phyloP scores from a whole-genome alignment of 2,329 filamentous ascomycete species.

The Cercospora berteroae region DNA sequence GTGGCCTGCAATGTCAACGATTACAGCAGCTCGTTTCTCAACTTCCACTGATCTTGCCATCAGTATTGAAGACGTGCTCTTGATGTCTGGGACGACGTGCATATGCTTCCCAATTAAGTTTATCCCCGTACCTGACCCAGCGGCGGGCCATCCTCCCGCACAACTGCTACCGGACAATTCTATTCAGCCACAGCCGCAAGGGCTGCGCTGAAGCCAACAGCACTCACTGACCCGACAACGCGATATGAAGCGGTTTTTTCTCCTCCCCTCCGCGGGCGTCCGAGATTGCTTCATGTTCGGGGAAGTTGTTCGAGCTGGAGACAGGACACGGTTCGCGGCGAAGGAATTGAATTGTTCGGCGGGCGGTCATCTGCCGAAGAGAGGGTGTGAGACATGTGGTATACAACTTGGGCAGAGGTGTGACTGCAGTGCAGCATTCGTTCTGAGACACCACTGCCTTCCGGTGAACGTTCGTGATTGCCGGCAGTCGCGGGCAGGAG shows the following conservation, averaged over 20 bases:
- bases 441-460: not conserved
- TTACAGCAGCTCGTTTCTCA: not conserved
- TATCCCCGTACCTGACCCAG: not conserved
- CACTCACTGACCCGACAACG: not conserved
- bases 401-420: not conserved
- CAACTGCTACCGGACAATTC: not conserved
- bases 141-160: not conserved
- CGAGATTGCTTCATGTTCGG: not conserved
- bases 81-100: not conserved
- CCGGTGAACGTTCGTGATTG: not conserved
- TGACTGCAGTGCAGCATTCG: not conserved
- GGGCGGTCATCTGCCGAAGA: not conserved
- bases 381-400: not conserved
- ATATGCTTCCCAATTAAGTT: not conserved
- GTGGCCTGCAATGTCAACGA: not conserved
- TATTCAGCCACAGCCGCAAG: not conserved
- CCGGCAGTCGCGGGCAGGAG: not conserved
- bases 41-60: not conserved
- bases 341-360: not conserved
- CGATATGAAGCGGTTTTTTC: not conserved
- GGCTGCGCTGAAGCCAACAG: not conserved
- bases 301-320: not conserved
- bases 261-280: not conserved
- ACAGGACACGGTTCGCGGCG: too few relatives aligned
- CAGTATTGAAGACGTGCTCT: not conserved